Conservation (phyloP, 176 grass and related monocot genomes). For the Triticum turgidum region DNA sequence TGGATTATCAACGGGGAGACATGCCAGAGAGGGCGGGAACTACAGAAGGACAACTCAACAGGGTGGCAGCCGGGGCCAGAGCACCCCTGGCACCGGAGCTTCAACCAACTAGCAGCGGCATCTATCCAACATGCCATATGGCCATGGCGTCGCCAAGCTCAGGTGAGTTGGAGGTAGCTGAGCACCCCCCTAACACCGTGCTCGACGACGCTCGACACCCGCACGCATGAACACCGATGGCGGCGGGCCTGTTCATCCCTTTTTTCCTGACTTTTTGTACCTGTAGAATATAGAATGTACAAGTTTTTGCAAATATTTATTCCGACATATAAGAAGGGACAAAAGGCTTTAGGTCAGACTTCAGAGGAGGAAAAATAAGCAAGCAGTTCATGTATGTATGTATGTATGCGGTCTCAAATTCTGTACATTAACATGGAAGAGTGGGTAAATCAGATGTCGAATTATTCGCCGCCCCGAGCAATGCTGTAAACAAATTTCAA, state of each 20-base stretch:
- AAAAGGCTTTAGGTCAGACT: slow-evolving; percentile 45
- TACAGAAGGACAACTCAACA: background rate
- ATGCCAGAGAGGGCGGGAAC: background rate
- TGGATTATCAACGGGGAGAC: background rate
- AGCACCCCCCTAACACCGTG: background rate
- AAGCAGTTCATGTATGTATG: slow-evolving; percentile 30
- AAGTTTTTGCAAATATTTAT: slow-evolving; percentile 68
- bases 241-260: background rate
- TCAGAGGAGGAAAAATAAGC: slow-evolving; percentile 18
- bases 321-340: slow-evolving; percentile 50
- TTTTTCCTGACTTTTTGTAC: slow-evolving; percentile 37
- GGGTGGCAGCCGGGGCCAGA: background rate
- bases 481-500: background rate
- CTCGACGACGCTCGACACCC: background rate
- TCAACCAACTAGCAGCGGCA: background rate
- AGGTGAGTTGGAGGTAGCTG: slow-evolving; percentile 16
- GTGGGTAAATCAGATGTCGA: slow-evolving; percentile 29
- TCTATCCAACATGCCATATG: background rate
- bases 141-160: background rate
- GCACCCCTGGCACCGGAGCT: background rate
- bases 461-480: background rate
- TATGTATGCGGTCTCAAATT: slow-evolving; percentile 23
- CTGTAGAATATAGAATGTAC: slow-evolving; percentile 68
- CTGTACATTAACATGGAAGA: slow-evolving; percentile 41
- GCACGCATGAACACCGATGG: slow-evolving; percentile 4